Evolutionary conservation across 2,329 filamentous ascomycete species (phyloP), one percentile per base, ranked within the genome.

Genomic region (Colletotrichum sp.): DNA sequence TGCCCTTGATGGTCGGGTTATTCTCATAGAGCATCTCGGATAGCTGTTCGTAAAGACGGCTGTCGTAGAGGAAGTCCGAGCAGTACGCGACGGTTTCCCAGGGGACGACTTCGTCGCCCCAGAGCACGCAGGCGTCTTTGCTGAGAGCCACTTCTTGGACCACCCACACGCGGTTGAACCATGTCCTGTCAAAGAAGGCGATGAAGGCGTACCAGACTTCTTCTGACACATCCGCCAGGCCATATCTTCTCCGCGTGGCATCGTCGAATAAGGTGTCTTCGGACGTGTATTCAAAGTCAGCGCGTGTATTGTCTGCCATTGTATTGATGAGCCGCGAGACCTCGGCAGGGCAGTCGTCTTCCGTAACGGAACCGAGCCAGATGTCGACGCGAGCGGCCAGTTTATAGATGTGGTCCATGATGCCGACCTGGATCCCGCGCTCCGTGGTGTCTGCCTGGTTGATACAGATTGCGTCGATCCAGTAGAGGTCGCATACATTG

Each of bases 401-500:
- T 44, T 74, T 78, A 52, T 78, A 78, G n/a, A 77, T 67, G 13
- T 71, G 74, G 26, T 78, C 77, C 77, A 78, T 78, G 34, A 78
- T 77, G 24, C 57, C 65, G 5, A 78, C 74, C 49, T 78, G 77
- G 5, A 69, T 52, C 8, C 70, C 60, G 18, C 77, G 55, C 55
- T 78, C 74, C 12, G 18, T 55, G 3, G 73, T 52, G 6, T 78
- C 77, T 13, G 55, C 10, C 59, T 78, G 76, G 30, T 78, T 78
- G 68, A 77, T 78, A 24, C 77, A 77, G 21, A 78, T 77, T 57
- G 77, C 77, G 28, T 78, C 78, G 49, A 79, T 63, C 77, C 77
- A 78, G 60, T 72, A 72, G 8, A 75, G 21, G 28, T 55, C 52
- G 28, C 34, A 52, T 7, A 52, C 55, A 18, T 44, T 59, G 24